Base-by-base conservation (phyloP, 2,329 filamentous ascomycete genomes). In the Trichoderma koningiopsis region DNA sequence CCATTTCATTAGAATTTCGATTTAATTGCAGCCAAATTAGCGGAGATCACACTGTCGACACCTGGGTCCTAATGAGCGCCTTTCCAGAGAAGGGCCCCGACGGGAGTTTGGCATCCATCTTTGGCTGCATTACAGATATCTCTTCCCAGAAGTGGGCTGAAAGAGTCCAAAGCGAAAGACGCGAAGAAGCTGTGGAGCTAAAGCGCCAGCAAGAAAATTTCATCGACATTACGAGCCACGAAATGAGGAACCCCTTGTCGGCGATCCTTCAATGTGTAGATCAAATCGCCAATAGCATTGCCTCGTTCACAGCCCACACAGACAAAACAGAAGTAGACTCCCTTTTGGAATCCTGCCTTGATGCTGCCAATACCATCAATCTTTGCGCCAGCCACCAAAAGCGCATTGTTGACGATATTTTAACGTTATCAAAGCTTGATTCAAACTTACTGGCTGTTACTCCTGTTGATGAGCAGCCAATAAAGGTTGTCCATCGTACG, bases 81-180 rank as follows among this genome's bases (percentile, higher is more conserved):
- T 93, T 91, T 73, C 91, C 91, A 0, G 91, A 94, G 74, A 90
- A 87, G 74, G 85, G 90, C 71, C 80, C 83, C 1, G 81, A 87
- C 33, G 91, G 90, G 4, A 81, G 83, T 33, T 83, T 94, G 63
- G 92, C 92, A 80, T 88, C 89, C 71, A 90, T 94, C 3, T 94
- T 94, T 73, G 92, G 91, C 64, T 92, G 89, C 75, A 90, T 96
- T 63, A 95, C 92, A 0, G 92, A 96, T 75, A 96, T 97, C 72
- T 93, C 91, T 22, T 88, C 91, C 66, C 92, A 96, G 77, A 97
- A 96, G 77, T 91, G 90, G 84, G 92, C 93, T 1, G 93, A 96
- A 78, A 89, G 90, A 58, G 88, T 93, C 40, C 92, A 96, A 78
- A 92, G 87, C 74, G 86, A 89, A 56, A 89, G 92, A 69, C 91